Evolutionary conservation across 495 filamentous ascomycete species (phyloP).

Genomic region (Penicillium antarcticum): DNA sequence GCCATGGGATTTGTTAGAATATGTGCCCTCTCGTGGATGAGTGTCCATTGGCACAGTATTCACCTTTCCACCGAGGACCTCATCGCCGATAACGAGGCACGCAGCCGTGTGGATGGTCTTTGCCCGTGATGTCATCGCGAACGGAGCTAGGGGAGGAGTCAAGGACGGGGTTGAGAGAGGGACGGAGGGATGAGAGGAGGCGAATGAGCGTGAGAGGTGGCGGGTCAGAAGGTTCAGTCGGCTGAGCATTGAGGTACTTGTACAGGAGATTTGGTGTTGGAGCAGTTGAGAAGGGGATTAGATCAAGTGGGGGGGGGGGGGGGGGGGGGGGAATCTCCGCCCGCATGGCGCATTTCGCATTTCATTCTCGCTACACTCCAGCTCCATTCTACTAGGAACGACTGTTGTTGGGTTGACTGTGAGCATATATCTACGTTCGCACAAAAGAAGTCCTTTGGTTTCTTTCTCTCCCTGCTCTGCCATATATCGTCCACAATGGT

Average conservation of each 20-base stretch:
- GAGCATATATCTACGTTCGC: background rate
- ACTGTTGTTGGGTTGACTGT: background rate
- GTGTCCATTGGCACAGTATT: background rate
- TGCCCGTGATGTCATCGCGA: conserved; percentile 57
- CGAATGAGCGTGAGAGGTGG: conserved; percentile 65
- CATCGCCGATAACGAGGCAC: conserved; percentile 94
- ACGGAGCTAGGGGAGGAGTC: conserved; percentile 17
- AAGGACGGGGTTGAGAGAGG: conserved; percentile 35
- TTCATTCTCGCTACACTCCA: conserved; percentile 8
- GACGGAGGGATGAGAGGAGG: conserved; percentile 31
- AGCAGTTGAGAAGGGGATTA: conserved; percentile 3
- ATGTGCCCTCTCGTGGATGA: background rate
- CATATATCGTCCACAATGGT: conserved; percentile 13
- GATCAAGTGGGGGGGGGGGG: no score
- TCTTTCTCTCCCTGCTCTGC: background rate
- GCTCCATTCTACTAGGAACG: background rate
- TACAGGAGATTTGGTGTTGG: conserved; percentile 2
- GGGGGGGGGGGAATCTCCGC: conserved; percentile 19
- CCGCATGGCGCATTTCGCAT: conserved; percentile 14
- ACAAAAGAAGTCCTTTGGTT: background rate
- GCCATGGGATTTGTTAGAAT: background rate
- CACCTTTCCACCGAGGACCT: conserved; percentile 96
- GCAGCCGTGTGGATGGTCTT: conserved; percentile 83
- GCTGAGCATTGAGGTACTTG: conserved; percentile 58
- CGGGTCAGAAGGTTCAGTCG: conserved; percentile 70